phyloP scores from a whole-genome alignment of 148 eudicot species.

The Arctostaphylos glauca region DNA sequence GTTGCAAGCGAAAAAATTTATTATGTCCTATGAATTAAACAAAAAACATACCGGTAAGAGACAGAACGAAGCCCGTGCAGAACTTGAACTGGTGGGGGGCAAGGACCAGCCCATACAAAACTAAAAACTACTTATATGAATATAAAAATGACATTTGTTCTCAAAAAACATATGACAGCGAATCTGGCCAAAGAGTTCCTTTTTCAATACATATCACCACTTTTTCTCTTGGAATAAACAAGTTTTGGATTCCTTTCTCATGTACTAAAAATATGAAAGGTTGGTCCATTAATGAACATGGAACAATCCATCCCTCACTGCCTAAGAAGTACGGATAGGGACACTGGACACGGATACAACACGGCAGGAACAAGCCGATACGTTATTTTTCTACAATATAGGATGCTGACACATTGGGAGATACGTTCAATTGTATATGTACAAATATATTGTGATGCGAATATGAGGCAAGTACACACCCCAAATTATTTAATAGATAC shows the following conservation, averaged over 20 bases:
- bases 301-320: not conserved
- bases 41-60: not conserved
- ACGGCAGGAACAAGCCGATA: too few species aligned
- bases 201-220: not conserved
- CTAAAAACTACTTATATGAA: not conserved
- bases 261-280: not conserved
- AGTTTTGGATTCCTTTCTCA: not conserved
- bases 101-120: too few species aligned
- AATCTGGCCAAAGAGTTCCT: not conserved
- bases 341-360: too few species aligned
- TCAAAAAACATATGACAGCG: slow-evolving; percentile 20
- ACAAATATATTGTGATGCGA: too few species aligned
- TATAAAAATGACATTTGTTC: not conserved
- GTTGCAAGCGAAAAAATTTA: slow-evolving; percentile 70
- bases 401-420: too few species aligned
- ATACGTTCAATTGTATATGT: too few species aligned
- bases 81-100: too few species aligned
- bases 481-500: slow-evolving; percentile 54
- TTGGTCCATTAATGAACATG: too few species aligned
- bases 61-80: too few species aligned
- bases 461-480: too few species aligned
- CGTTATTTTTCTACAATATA: too few species aligned
- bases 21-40: slow-evolving; percentile 57
- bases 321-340: too few species aligned
- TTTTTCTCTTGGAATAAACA: slow-evolving; percentile 41